phyloP scores from a whole-genome alignment of 2,329 filamentous ascomycete genomes.

The Talaromyces atroroseus region DNA sequence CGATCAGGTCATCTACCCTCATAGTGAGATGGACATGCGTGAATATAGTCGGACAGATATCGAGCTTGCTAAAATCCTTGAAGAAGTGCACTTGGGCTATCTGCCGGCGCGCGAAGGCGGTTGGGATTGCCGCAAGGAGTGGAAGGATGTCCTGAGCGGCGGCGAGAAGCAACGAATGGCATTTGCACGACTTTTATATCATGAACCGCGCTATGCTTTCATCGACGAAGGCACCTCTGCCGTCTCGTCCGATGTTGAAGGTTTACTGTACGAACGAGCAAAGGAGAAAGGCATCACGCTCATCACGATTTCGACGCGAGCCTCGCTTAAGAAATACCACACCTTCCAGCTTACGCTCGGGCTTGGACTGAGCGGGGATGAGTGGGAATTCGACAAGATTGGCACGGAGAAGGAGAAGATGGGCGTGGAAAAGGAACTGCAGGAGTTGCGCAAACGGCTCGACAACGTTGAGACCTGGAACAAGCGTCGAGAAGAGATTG shows the following conservation, averaged over 20 bases:
- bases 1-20: conserved; percentile 96
- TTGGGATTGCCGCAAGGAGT: conserved; percentile 94
- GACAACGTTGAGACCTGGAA: conserved; percentile 82
- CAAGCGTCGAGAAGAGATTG: conserved; percentile 69
- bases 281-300: conserved; percentile 92
- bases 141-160: conserved; percentile 96
- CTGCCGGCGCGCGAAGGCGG: conserved; percentile 87
- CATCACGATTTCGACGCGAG: conserved; percentile 92
- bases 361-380: conserved; percentile 70
- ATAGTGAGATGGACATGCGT: conserved; percentile 90
- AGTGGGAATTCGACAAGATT: conserved; percentile 90
- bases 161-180: conserved; percentile 96
- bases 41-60: conserved; percentile 70
- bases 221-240: conserved; percentile 94
- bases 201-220: conserved; percentile 90
- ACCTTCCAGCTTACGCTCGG: conserved; percentile 84
- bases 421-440: conserved; percentile 83
- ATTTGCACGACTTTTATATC: conserved; percentile 84
- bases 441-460: conserved; percentile 74
- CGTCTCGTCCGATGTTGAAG: conserved; percentile 90
- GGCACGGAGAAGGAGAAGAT: conserved; percentile 91
- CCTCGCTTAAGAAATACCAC: conserved; percentile 92
- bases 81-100: conserved; percentile 81
- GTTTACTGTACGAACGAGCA: conserved; percentile 82
- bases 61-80: conserved; percentile 71